A percentile compares a stretch with the other conserved stretches of the same genome.
These are phyloP conservation scores for Sporothrix schenckii DNA, from an alignment of 2,329 filamentous ascomycete genomes.

Conservation along the genomic window DNA sequence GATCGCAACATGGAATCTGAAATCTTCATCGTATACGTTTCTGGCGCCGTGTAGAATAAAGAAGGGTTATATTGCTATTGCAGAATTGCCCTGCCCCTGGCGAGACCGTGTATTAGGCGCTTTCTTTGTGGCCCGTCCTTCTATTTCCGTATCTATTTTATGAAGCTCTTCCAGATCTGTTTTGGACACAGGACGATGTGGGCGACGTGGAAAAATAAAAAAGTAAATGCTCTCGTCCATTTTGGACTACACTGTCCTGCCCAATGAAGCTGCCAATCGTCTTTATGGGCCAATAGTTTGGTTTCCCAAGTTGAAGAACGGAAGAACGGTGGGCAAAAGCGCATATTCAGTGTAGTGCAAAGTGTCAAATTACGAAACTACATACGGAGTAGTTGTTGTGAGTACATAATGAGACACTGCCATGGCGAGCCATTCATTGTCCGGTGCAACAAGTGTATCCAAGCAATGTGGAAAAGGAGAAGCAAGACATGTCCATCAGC, in stretches of 20 bases:
- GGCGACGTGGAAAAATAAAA: background rate
- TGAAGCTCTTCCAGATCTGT: background rate
- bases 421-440: background rate
- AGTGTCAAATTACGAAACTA: background rate
- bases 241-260: background rate
- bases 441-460: too few relatives aligned
- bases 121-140: background rate
- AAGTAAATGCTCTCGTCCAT: background rate
- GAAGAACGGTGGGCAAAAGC: too few relatives aligned
- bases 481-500: background rate
- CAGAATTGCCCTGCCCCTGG: background rate
- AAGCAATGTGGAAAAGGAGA: background rate
- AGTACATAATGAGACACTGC: background rate
- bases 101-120: background rate
- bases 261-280: background rate
- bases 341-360: background rate
- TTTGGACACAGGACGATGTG: background rate
- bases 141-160: slow-evolving; percentile 3
- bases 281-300: background rate
- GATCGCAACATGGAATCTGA: too few relatives aligned
- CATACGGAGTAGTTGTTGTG: background rate
- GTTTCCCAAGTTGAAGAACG: background rate
- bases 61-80: slow-evolving; percentile 1
- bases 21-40: slow-evolving; percentile 7
- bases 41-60: background rate